Conservation (phyloP, 2,329 filamentous ascomycete genomes). For the Hymenoscyphus fraxineus region DNA sequence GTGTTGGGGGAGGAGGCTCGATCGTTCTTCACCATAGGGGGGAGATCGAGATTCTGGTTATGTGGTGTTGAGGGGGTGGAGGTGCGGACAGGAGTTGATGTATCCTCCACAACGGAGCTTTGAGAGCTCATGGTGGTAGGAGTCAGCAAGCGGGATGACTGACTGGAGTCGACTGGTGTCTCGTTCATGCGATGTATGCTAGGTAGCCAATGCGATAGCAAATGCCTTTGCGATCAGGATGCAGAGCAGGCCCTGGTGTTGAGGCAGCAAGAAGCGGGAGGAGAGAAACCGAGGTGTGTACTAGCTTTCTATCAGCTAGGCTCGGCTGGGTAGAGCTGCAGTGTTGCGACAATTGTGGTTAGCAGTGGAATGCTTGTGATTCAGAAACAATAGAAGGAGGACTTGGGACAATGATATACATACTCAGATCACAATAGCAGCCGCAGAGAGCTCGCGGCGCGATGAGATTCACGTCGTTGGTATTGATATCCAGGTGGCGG, state of each 20-base stretch:
- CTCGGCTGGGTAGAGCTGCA: too few species aligned
- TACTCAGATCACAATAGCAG: background rate
- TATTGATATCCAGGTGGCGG: background rate
- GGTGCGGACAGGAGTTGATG: constrained; percentile 21
- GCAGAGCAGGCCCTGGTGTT: background rate
- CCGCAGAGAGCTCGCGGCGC: background rate
- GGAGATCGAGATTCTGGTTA: constrained; percentile 18
- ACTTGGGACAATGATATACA: background rate
- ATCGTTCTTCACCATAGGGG: constrained; percentile 18
- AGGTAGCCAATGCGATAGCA: background rate
- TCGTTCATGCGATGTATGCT: background rate
- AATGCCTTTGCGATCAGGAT: background rate
- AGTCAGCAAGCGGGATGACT: background rate
- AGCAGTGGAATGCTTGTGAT: background rate
- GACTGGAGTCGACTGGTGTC: background rate
- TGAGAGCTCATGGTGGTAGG: constrained; percentile 27
- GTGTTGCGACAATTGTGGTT: background rate
- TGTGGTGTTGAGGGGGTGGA: constrained; percentile 27
- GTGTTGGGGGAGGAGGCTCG: constrained; percentile 19
- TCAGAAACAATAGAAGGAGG: background rate
- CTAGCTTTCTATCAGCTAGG: background rate
- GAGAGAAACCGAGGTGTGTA: background rate
- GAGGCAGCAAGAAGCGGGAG: background rate
- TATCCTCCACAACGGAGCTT: constrained; percentile 24
- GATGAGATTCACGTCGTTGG: background rate